Base-by-base conservation (phyloP, 106 monocot genomes). In the Allium cepa region DNA sequence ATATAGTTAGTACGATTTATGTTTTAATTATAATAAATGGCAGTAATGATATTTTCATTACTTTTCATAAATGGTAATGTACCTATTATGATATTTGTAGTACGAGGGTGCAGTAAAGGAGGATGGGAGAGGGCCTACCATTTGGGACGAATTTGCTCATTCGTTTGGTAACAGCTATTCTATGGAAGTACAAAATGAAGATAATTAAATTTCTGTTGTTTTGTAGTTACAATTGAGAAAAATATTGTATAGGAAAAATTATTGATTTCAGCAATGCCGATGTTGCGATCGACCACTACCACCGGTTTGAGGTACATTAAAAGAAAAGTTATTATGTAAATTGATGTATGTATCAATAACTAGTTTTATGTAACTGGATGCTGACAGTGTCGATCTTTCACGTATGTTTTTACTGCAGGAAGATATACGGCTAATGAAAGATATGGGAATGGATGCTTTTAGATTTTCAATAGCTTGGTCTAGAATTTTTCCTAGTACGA, bases 401-500 rank as follows among this genome's bases (percentile, higher is more conserved):
- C 53, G 0, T 11, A 55, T 55, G 53, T 55, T 11, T 9, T 53
- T 66, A 36, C 27, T 71, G 63, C 79, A 96, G 95, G 91, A 96
- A 50, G 95, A 96, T 75, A 75, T 88, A 63, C 83, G 88, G 45
- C 91, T 96, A 47, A 96, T 96, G 91, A 79, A 71, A 18, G 85
- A 91, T 69, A 78, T 96, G 86, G 88, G 95, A 50, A 91, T 96
- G 95, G 95, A 91, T 75, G 91, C 95, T 36, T 96, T 91, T 63
- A 79, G 95, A 77, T 86, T 96, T 70, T 96, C 95, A 46, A 96
- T 96, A 45, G 85, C 95, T n/a, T 96, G 95, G 95, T 82, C 91
- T 2, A 78, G 95, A 9, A 78, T 96, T 75, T 91, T 77, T 50
- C 91, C 85, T 56, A 91, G 95, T 96, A 88, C 68, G 61, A 49